These are phyloP conservation scores for Pseudozyma sp. DNA, from an alignment of 1,284 basidiomycete species.

Conservation along the genomic window DNA sequence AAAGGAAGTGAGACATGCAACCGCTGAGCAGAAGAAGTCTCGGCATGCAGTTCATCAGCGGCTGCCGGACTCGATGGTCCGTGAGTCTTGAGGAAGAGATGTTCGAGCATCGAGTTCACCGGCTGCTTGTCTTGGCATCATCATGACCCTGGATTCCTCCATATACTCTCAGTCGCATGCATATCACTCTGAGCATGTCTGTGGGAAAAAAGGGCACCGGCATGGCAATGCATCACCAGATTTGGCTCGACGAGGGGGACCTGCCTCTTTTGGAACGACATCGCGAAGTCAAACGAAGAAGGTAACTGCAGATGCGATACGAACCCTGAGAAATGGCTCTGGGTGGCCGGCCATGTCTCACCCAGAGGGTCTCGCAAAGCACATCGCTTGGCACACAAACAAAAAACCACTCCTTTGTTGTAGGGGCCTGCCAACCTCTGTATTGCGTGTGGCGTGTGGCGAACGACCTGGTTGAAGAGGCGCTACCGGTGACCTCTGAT, in stretches of 20 bases:
- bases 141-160: neutral
- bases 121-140: slow-evolving; percentile 29
- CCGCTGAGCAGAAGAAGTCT: too few relatives aligned
- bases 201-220: slow-evolving; percentile 3
- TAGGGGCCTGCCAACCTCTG: too few relatives aligned
- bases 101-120: slow-evolving; percentile 17
- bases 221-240: slow-evolving; percentile 15
- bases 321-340: neutral
- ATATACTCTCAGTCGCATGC: neutral
- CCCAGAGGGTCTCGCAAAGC: neutral
- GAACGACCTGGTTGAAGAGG: neutral
- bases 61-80: slow-evolving; percentile 6
- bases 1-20: too few relatives aligned
- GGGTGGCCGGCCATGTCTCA: neutral
- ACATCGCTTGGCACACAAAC: too few relatives aligned
- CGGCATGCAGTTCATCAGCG: neutral
- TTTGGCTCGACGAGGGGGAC: neutral
- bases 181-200: neutral
- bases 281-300: neutral
- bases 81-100: neutral
- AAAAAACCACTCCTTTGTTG: too few relatives aligned
- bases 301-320: neutral
- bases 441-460: too few relatives aligned
- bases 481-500: slow-evolving; percentile 4
- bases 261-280: neutral